Percentiles rank a stretch among this genome's conserved stretches.
Conservation (phyloP, 305 asterid species). For the Fraxinus dipetala region DNA sequence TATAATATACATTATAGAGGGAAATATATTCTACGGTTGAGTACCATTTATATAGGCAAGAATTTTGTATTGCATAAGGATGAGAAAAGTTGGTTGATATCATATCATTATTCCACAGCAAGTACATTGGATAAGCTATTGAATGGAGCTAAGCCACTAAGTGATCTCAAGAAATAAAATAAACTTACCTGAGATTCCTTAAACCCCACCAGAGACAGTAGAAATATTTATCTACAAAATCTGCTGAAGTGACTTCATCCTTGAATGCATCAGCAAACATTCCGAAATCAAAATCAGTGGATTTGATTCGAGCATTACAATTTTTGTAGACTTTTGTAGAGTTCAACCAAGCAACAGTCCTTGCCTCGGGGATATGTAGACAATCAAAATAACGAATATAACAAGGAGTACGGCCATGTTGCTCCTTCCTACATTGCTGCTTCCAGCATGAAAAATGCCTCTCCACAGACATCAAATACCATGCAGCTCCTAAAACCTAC, state of each 20-base stretch:
- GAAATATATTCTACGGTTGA: not conserved
- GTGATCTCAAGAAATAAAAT: not conserved
- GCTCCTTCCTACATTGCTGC: conserved; percentile 38
- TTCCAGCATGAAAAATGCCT: conserved; percentile 76
- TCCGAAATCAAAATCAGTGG: conserved; percentile 50
- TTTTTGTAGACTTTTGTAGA: conserved; percentile 38
- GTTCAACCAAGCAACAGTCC: conserved; percentile 40
- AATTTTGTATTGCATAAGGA: not conserved
- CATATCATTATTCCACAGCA: not conserved
- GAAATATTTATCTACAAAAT: conserved; percentile 52
- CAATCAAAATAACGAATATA: conserved; percentile 53
- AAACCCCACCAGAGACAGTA: conserved; percentile 91
- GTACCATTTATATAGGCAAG: not conserved
- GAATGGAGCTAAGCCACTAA: not conserved
- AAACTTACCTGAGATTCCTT: conserved; percentile 56
- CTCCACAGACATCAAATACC: conserved; percentile 81
- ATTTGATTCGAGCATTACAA: conserved; percentile 37
- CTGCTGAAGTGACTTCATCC: conserved; percentile 55
- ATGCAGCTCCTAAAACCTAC: conserved; percentile 77
- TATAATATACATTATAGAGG: not conserved
- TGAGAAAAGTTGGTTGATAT: not conserved
- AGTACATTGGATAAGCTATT: not conserved
- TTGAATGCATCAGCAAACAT: conserved; percentile 60
- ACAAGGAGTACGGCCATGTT: conserved; percentile 25
- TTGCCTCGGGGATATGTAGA: conserved; percentile 1